Evolutionary conservation across 2,329 filamentous ascomycete species (phyloP).

Genomic region (Xylaria digitata): DNA sequence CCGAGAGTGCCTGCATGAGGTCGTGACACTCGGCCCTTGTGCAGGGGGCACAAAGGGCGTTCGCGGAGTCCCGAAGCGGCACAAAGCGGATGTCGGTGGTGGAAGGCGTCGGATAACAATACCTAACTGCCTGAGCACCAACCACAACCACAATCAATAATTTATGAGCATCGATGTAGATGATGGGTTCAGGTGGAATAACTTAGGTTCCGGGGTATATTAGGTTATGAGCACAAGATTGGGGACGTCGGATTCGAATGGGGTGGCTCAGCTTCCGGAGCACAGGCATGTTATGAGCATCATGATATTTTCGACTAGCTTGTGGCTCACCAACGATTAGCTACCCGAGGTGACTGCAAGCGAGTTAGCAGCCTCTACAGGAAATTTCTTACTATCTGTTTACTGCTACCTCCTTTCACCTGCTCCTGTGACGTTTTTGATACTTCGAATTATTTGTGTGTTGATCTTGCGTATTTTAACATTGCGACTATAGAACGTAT

Average conservation of each 20-base stretch:
- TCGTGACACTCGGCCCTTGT: conserved; percentile 35
- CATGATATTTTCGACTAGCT: conserved; percentile 17
- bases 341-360: conserved; percentile 27
- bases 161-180: conserved; percentile 7
- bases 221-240: conserved; percentile 33
- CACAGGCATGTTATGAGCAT: conserved; percentile 34
- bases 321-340: conserved; percentile 25
- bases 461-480: conserved; percentile 5
- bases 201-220: conserved; percentile 29
- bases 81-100: conserved; percentile 32
- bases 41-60: conserved; percentile 25
- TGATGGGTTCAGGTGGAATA: conserved; percentile 28
- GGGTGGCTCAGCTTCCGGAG: conserved; percentile 33
- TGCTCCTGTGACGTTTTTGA: neutral
- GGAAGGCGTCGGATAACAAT: conserved; percentile 34
- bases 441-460: neutral
- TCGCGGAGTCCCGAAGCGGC: conserved; percentile 36
- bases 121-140: neutral
- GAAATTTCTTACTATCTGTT: conserved; percentile 25
- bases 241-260: conserved; percentile 30
- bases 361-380: conserved; percentile 33
- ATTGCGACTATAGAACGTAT: neutral
- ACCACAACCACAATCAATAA: conserved; percentile 7
- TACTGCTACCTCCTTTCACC: neutral
- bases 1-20: conserved; percentile 12